Conservation (phyloP, 352 stramenopile species). For the Thalassiosira hispida region DNA sequence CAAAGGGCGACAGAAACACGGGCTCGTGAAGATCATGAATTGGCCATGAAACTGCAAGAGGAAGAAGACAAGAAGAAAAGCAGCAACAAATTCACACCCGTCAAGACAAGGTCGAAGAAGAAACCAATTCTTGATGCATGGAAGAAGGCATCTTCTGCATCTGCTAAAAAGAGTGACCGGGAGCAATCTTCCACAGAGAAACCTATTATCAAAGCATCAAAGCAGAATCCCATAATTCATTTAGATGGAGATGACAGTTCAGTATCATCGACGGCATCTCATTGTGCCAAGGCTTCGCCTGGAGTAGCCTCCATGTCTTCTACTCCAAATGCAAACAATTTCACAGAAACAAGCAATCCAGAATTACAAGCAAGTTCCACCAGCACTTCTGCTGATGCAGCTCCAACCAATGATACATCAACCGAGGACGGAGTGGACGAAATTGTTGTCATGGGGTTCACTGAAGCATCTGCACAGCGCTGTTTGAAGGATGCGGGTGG, state of each 20-base stretch:
- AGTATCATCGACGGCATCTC: background rate
- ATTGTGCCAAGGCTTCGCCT: background rate
- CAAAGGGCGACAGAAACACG: background rate
- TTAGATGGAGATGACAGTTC: background rate
- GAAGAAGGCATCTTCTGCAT: background rate
- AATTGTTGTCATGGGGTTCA: conserved; percentile 32
- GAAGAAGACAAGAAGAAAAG: conserved; percentile 8
- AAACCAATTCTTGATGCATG: conserved; percentile 9
- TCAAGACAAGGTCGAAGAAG: conserved; percentile 14
- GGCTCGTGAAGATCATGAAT: conserved; percentile 21
- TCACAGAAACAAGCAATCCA: background rate
- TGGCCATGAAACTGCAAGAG: conserved; percentile 18
- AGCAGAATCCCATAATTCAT: background rate
- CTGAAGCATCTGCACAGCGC: conserved; percentile 11
- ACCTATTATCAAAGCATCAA: background rate
- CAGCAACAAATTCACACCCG: background rate
- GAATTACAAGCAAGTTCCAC: background rate
- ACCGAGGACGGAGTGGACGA: background rate
- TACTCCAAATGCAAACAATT: background rate
- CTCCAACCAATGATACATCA: conserved; percentile 1
- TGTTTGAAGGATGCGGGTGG: conserved; percentile 23
- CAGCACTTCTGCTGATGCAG: background rate
- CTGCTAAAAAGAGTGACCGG: background rate
- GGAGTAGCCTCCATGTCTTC: background rate
- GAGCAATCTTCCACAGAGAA: background rate